These are phyloP conservation scores for Luvunga scandens DNA, from an alignment of 345 rosid genomes.

Conservation along the genomic window DNA sequence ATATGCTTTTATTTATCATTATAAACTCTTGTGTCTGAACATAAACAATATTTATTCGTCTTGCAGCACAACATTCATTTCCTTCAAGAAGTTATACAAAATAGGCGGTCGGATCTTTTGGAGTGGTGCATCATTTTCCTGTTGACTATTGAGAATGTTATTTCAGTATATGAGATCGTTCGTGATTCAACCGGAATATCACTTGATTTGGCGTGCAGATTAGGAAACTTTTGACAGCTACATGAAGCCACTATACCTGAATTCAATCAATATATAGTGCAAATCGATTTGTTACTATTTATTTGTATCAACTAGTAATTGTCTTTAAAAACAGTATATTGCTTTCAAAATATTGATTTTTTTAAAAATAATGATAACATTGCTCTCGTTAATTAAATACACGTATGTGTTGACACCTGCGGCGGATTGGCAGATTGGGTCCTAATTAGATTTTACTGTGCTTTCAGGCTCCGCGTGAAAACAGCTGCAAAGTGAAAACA, in stretches of 20 bases:
- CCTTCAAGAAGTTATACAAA: slow-evolving; percentile 88
- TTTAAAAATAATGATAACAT: not conserved
- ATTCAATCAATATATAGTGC: not conserved
- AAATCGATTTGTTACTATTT: not conserved
- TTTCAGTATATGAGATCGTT: slow-evolving; percentile 71
- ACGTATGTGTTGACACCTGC: not conserved
- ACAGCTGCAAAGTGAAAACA: not conserved
- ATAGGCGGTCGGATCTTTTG: slow-evolving; percentile 71
- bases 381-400: not conserved
- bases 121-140: slow-evolving; percentile 93
- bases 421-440: not conserved
- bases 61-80: slow-evolving; percentile 94
- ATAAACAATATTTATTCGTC: not conserved
- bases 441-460: not conserved
- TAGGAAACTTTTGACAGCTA: slow-evolving; percentile 3
- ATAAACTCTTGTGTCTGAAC: not conserved
- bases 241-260: not conserved
- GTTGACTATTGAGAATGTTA: slow-evolving; percentile 60
- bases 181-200: slow-evolving; percentile 42
- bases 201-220: slow-evolving; percentile 12
- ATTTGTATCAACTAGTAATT: slow-evolving; percentile 5
- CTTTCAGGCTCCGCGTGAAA: not conserved
- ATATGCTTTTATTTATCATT: not conserved
- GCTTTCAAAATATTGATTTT: not conserved
- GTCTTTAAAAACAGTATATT: not conserved